Conservation (phyloP, 1,139 yeast genomes). For the Lodderomyces theae region DNA sequence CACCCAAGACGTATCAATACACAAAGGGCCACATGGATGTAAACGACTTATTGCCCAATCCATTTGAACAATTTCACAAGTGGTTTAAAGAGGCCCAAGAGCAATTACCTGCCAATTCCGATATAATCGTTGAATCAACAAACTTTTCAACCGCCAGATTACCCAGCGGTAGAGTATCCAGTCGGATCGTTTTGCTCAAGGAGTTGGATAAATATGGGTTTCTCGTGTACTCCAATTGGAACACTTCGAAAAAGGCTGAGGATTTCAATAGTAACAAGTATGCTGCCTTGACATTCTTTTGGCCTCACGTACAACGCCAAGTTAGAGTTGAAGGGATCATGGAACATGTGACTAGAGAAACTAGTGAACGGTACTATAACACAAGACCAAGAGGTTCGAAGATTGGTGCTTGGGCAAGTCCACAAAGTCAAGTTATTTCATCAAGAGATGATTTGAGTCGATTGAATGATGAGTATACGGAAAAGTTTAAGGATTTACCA, state of each 20-base stretch:
- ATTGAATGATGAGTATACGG: constrained; percentile 44
- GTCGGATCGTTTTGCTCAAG: constrained; percentile 80
- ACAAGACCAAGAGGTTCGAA: constrained; percentile 91
- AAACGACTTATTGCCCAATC: constrained; percentile 52
- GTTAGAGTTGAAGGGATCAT: constrained; percentile 88
- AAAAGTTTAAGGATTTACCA: constrained; percentile 53
- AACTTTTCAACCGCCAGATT: constrained; percentile 82
- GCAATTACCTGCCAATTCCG: constrained; percentile 36
- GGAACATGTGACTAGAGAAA: constrained; percentile 70
- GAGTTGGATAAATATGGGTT: constrained; percentile 86
- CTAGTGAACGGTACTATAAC: constrained; percentile 71
- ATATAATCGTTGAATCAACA: constrained; percentile 68
- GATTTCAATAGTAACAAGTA: constrained; percentile 71
- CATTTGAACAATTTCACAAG: constrained; percentile 70
- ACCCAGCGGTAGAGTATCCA: constrained; percentile 85
- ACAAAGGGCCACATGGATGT: constrained; percentile 62
- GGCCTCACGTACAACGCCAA: constrained; percentile 89
- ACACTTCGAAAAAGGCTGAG: constrained; percentile 70
- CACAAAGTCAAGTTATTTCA: constrained; percentile 66
- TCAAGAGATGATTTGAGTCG: constrained; percentile 63
- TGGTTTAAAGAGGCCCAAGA: constrained; percentile 86
- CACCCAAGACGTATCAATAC: constrained; percentile 90
- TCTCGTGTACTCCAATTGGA: constrained; percentile 92
- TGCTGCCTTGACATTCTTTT: constrained; percentile 86
- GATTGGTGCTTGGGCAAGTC: constrained; percentile 97